Conservation (phyloP, 345 rosid species). For the Linum usitatissimum region DNA sequence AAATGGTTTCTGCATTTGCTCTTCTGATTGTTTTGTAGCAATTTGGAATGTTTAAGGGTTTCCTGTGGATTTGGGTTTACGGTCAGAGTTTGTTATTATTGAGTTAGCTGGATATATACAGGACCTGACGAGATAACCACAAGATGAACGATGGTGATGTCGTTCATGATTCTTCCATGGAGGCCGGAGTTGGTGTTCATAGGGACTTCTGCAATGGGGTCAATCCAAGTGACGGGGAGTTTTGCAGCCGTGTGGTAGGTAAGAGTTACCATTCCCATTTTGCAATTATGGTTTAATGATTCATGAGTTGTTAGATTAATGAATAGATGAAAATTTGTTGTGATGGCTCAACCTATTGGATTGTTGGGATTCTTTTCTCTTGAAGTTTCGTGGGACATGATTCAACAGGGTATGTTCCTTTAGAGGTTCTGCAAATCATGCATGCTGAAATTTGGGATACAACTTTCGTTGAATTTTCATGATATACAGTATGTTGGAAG, state of each 20-base stretch:
- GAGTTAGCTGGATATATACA: conserved; percentile 53
- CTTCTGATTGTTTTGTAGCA: no score
- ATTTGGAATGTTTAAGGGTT: not conserved
- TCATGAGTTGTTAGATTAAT: not conserved
- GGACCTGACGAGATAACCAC: conserved; percentile 81
- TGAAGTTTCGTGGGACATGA: conserved; percentile 65
- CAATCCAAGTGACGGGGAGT: conserved; percentile 64
- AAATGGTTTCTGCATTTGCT: conserved; percentile 44
- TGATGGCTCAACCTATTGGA: conserved; percentile 28
- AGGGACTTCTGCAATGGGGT: conserved; percentile 70
- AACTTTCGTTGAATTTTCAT: not conserved
- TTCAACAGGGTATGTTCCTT: conserved; percentile 50
- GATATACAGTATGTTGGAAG: conserved; percentile 1
- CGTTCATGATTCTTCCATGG: conserved; percentile 64
- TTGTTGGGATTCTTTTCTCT: conserved; percentile 76
- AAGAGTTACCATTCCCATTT: no score
- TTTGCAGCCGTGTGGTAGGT: conserved; percentile 69
- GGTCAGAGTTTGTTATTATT: no score
- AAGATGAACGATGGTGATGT: conserved; percentile 90
- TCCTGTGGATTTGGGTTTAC: no score
- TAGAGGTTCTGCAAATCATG: not conserved
- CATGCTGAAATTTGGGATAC: not conserved
- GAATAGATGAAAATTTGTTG: not conserved
- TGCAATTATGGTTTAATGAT: conserved; percentile 3
- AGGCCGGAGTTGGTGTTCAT: conserved; percentile 72